These are phyloP conservation scores for Fusarium irregulare DNA, from an alignment of 2,329 filamentous ascomycete genomes.

Conservation along the genomic window DNA sequence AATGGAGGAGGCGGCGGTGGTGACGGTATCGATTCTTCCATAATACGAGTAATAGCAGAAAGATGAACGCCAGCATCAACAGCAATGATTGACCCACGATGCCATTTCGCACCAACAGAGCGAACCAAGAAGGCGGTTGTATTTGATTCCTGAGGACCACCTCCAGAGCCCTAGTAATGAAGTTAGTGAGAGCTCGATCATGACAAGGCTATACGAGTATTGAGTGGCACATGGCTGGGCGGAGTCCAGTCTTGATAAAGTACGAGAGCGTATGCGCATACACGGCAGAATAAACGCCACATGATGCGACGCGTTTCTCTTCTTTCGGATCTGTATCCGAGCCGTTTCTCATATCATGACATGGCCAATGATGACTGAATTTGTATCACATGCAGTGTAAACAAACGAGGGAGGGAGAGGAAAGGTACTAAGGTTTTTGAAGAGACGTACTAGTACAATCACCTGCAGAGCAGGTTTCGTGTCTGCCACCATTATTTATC, in stretches of 20 bases:
- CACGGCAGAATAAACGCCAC: conserved; percentile 17
- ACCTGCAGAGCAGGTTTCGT: conserved; percentile 72
- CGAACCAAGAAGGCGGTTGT: conserved; percentile 91
- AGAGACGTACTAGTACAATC: conserved; percentile 74
- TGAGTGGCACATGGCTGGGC: conserved; percentile 19
- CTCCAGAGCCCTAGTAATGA: conserved; percentile 78
- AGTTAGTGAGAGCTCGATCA: conserved; percentile 25
- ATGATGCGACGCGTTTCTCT: conserved; percentile 12
- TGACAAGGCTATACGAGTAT: not conserved
- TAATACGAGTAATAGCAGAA: conserved; percentile 82
- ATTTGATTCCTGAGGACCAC: conserved; percentile 90
- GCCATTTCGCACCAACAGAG: conserved; percentile 82
- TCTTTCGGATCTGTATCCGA: conserved; percentile 5
- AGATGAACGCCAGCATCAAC: conserved; percentile 94
- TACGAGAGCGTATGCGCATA: not conserved
- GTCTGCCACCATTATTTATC: conserved; percentile 41
- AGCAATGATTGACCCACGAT: conserved; percentile 84
- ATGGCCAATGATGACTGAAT: not conserved
- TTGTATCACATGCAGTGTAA: conserved; percentile 20
- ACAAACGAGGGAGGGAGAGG: conserved; percentile 11
- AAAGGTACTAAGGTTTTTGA: not conserved
- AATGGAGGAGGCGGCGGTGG: conserved; percentile 56
- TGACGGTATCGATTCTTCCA: conserved; percentile 67
- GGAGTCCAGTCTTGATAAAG: not conserved
- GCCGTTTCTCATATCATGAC: conserved; percentile 3